Conservation (phyloP, 176 grass and related monocot species). For the Pharus latifolius region DNA sequence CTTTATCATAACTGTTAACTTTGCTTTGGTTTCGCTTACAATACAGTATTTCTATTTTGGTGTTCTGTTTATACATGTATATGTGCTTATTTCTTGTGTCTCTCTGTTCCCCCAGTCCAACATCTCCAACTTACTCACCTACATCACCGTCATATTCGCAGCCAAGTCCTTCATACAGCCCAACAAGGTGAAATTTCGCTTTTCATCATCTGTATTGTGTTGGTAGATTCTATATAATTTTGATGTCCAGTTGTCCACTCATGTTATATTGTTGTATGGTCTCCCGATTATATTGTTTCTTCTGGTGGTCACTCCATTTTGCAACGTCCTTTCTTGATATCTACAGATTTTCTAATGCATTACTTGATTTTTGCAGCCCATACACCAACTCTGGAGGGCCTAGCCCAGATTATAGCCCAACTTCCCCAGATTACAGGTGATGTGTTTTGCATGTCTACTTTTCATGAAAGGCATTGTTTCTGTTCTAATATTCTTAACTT, state of each 20-base stretch:
- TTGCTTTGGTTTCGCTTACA: slow-evolving; percentile 6
- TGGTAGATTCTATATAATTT: too few species aligned
- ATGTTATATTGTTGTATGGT: too few species aligned
- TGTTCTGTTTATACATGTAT: not conserved
- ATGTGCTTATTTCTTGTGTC: slow-evolving; percentile 1
- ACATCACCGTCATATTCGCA: slow-evolving; percentile 88
- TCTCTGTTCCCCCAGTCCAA: slow-evolving; percentile 37
- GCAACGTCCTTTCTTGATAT: not conserved
- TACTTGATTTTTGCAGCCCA: slow-evolving; percentile 29
- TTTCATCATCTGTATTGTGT: not conserved
- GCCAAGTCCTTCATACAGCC: slow-evolving; percentile 78
- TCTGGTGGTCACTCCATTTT: too few species aligned
- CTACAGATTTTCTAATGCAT: not conserved
- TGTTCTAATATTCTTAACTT: not conserved
- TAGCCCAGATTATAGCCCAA: slow-evolving; percentile 84
- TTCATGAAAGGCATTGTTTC: not conserved
- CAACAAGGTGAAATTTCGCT: slow-evolving; percentile 46
- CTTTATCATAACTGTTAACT: not conserved
- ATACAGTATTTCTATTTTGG: not conserved
- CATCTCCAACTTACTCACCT: slow-evolving; percentile 76
- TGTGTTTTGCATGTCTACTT: not conserved
- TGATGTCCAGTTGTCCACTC: not conserved
- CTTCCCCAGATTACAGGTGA: slow-evolving; percentile 87
- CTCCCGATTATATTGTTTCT: too few species aligned
- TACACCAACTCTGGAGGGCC: slow-evolving; percentile 52